A percentile compares a stretch with the other conserved stretches of the same genome.
These are phyloP conservation scores for Cryoendolithus antarcticus DNA, from an alignment of 2,329 filamentous ascomycete species.

Conservation along the genomic window DNA sequence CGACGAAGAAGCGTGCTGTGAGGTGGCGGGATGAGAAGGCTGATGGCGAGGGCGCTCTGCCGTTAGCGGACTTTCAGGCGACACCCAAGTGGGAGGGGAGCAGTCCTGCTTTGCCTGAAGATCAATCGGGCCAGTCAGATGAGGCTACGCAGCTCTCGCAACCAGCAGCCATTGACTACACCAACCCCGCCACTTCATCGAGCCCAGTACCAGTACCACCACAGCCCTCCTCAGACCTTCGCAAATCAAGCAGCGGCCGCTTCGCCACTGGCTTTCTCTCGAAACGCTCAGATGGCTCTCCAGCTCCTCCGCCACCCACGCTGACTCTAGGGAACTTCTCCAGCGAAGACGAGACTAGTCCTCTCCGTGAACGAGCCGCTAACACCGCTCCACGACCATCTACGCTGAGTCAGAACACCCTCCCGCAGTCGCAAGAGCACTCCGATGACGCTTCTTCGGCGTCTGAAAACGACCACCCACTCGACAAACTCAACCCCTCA, in stretches of 20 bases:
- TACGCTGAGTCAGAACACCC: slow-evolving; percentile 2
- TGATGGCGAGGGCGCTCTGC: slow-evolving; percentile 46
- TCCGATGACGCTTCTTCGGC: slow-evolving; percentile 15
- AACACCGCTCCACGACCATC: slow-evolving; percentile 29
- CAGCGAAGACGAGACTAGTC: slow-evolving; percentile 38
- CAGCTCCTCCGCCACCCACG: slow-evolving; percentile 39
- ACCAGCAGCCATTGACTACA: background rate
- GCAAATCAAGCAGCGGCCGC: slow-evolving; percentile 39
- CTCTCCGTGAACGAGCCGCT: slow-evolving; percentile 33
- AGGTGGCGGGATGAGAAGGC: slow-evolving; percentile 89
- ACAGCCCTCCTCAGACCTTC: slow-evolving; percentile 47
- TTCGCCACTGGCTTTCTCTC: slow-evolving; percentile 85
- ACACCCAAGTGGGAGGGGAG: slow-evolving; percentile 54
- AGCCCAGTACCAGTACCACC: slow-evolving; percentile 47
- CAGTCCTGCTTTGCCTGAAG: slow-evolving; percentile 38
- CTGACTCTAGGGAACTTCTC: slow-evolving; percentile 48
- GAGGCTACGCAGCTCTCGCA: background rate
- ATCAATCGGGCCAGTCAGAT: slow-evolving; percentile 18
- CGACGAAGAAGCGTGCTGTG: slow-evolving; percentile 60
- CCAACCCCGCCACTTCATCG: slow-evolving; percentile 26
- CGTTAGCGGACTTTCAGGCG: slow-evolving; percentile 76
- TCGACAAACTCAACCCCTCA: slow-evolving; percentile 16
- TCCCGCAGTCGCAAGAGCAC: background rate
- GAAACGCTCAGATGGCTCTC: slow-evolving; percentile 42
- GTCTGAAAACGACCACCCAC: slow-evolving; percentile 15